Percentiles rank a stretch among this genome's conserved stretches.
Conservation (phyloP, 2,329 filamentous ascomycete species). For the Phyllachora maydis region DNA sequence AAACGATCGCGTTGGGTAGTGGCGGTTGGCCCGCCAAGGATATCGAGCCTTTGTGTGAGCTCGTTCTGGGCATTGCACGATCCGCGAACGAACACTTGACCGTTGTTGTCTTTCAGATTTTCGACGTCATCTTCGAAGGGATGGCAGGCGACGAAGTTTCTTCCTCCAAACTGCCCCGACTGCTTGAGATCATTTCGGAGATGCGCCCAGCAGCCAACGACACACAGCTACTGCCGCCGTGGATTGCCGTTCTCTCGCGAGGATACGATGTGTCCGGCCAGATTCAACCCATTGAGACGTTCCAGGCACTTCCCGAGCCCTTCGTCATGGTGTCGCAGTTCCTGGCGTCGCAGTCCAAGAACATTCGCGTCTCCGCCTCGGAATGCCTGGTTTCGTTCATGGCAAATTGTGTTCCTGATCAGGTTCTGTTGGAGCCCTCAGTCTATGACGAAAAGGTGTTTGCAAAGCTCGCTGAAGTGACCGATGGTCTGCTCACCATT, state of each 20-base stretch:
- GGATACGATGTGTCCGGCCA: conserved; percentile 89
- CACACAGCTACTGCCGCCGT: conserved; percentile 81
- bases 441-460: conserved; percentile 82
- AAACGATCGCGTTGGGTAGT: conserved; percentile 68
- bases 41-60: conserved; percentile 78
- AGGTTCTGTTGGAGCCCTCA: conserved; percentile 70
- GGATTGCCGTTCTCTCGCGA: conserved; percentile 87
- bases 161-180: conserved; percentile 69
- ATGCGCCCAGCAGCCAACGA: conserved; percentile 83
- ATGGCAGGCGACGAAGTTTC: conserved; percentile 75
- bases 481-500: conserved; percentile 59
- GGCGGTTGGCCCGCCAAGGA: conserved; percentile 94
- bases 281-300: conserved; percentile 75
- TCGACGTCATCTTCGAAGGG: conserved; percentile 87
- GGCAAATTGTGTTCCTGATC: conserved; percentile 69
- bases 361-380: conserved; percentile 84
- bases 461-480: conserved; percentile 56
- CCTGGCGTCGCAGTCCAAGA: conserved; percentile 70
- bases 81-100: conserved; percentile 91
- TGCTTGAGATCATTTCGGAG: conserved; percentile 83
- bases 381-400: conserved; percentile 90
- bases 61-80: conserved; percentile 71
- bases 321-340: conserved; percentile 67
- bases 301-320: conserved; percentile 69
- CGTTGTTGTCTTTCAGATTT: conserved; percentile 91